These are phyloP conservation scores for Exophiala phaeomuriformis DNA, from an alignment of 2,329 filamentous ascomycete genomes.

Conservation along the genomic window DNA sequence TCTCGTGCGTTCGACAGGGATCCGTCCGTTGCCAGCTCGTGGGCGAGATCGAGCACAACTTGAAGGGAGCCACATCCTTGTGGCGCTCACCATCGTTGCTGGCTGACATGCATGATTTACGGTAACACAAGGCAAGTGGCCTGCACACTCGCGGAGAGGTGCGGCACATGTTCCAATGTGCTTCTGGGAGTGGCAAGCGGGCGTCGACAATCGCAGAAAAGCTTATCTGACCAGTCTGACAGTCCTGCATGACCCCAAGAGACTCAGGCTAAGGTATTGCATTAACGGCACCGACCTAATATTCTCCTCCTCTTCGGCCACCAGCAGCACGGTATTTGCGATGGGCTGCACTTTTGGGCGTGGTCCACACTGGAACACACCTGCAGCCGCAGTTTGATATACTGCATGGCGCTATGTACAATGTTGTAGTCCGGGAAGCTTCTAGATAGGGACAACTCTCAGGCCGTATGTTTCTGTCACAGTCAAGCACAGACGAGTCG, in stretches of 20 bases:
- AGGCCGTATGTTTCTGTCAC: background rate
- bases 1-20: background rate
- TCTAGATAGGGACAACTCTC: background rate
- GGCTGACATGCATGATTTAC: conserved; percentile 16
- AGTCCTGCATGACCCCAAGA: no score
- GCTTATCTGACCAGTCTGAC: no score
- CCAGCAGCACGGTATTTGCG: no score
- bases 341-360: no score
- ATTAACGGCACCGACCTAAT: no score
- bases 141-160: conserved; percentile 6
- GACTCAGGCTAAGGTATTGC: no score
- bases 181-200: conserved; percentile 1
- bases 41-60: conserved; percentile 7
- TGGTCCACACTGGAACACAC: no score
- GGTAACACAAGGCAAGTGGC: conserved; percentile 7
- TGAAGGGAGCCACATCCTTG: conserved; percentile 9
- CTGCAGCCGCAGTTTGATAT: no score
- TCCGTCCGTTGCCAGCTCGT: conserved; percentile 1
- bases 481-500: background rate
- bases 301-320: no score
- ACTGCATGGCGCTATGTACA: no score
- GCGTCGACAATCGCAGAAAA: background rate
- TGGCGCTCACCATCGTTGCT: background rate
- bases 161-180: conserved; percentile 17
- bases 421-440: no score